Conservation (phyloP, 2,329 filamentous ascomycete genomes). For the Curvularia sp. region DNA sequence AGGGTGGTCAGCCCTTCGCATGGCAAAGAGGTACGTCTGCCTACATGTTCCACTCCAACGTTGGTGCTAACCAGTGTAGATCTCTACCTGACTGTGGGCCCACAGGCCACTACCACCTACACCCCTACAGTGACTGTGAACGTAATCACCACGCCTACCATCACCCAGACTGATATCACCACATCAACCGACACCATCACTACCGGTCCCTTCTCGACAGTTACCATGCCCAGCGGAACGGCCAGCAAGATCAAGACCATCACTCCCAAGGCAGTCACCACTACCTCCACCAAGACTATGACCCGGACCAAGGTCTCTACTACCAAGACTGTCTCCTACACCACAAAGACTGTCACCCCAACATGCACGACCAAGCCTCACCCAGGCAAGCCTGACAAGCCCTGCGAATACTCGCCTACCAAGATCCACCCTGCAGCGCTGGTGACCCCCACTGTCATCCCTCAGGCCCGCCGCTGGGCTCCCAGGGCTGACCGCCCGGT, state of each 20-base stretch:
- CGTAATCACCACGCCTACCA: slow-evolving; percentile 38
- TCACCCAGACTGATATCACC: slow-evolving; percentile 33
- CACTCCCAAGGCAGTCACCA: slow-evolving; percentile 38
- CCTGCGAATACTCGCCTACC: slow-evolving; percentile 47
- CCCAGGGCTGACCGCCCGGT: slow-evolving; percentile 40
- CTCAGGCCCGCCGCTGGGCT: slow-evolving; percentile 32
- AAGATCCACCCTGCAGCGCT: slow-evolving; percentile 40
- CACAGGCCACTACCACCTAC: slow-evolving; percentile 40
- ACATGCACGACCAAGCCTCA: slow-evolving; percentile 48
- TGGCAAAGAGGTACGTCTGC: slow-evolving; percentile 53
- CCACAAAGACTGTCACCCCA: slow-evolving; percentile 48
- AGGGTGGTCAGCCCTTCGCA: slow-evolving; percentile 52
- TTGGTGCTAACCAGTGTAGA: slow-evolving; percentile 29
- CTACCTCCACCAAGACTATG: slow-evolving; percentile 33
- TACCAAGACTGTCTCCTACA: slow-evolving; percentile 37
- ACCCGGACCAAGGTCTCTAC: slow-evolving; percentile 38
- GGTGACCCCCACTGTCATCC: slow-evolving; percentile 35
- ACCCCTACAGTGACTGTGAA: slow-evolving; percentile 46
- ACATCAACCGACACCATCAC: slow-evolving; percentile 37
- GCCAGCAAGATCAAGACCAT: slow-evolving; percentile 43
- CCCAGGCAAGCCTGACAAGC: slow-evolving; percentile 43
- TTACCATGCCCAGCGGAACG: slow-evolving; percentile 43
- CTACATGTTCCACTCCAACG: slow-evolving; percentile 16
- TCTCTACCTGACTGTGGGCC: slow-evolving; percentile 43
- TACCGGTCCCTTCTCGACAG: slow-evolving; percentile 37